phyloP scores from a whole-genome alignment of 495 filamentous ascomycete species.

The Aspergillus avenaceus region DNA sequence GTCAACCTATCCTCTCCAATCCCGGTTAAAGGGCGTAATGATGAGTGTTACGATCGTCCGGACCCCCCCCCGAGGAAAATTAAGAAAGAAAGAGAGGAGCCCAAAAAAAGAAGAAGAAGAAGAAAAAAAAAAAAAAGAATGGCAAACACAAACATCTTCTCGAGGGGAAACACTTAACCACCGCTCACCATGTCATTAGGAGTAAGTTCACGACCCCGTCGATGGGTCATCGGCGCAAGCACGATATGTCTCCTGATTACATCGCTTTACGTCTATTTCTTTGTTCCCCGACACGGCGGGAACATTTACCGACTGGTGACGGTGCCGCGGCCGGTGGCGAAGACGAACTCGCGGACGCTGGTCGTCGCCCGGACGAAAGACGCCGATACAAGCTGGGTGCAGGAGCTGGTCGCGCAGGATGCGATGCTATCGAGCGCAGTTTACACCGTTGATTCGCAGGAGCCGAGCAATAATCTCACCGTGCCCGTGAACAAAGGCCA shows the following conservation, averaged over 20 bases:
- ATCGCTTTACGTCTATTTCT: background rate
- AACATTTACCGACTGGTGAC: background rate
- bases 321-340: background rate
- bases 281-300: background rate
- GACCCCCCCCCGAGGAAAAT: background rate
- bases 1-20: too few species aligned
- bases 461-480: conserved; percentile 24
- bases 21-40: too few species aligned
- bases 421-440: background rate
- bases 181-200: background rate
- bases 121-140: background rate
- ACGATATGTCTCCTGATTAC: background rate
- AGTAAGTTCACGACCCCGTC: background rate
- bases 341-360: conserved; percentile 2
- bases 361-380: conserved; percentile 22
- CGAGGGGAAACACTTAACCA: too few species aligned
- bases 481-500: conserved; percentile 56
- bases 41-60: too few species aligned
- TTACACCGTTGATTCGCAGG: conserved; percentile 31
- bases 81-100: background rate
- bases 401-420: conserved; percentile 1
- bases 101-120: background rate
- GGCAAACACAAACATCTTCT: too few species aligned
- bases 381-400: conserved; percentile 27
- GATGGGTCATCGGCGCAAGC: background rate